These are phyloP conservation scores for Cordyceps pruinosa DNA, from an alignment of 2,329 filamentous ascomycete species.

Conservation along the genomic window DNA sequence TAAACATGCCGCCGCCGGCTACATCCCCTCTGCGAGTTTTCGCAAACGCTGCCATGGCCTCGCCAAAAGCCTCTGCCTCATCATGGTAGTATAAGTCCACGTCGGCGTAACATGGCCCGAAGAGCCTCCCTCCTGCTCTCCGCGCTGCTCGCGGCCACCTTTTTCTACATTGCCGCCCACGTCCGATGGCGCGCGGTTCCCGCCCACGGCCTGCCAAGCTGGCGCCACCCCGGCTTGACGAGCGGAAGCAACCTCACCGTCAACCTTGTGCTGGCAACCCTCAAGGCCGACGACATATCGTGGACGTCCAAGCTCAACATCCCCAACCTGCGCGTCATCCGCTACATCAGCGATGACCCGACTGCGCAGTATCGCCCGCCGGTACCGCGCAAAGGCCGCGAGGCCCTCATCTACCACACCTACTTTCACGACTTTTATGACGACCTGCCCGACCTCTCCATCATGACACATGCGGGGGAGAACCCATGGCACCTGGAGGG, in stretches of 20 bases:
- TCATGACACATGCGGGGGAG: slow-evolving; percentile 57
- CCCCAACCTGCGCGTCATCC: slow-evolving; percentile 28
- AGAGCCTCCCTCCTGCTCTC: background rate
- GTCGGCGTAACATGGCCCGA: background rate
- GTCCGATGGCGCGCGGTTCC: background rate
- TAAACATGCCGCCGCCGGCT: background rate
- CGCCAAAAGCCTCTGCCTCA: background rate
- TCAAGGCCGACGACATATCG: slow-evolving; percentile 22
- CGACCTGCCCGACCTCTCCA: slow-evolving; percentile 47
- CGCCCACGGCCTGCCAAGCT: background rate
- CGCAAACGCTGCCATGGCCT: background rate
- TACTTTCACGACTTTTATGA: slow-evolving; percentile 58
- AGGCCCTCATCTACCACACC: slow-evolving; percentile 55
- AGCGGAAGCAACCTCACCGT: slow-evolving; percentile 18
- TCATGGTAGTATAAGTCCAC: background rate
- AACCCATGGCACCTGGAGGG: slow-evolving; percentile 29
- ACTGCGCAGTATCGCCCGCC: slow-evolving; percentile 40
- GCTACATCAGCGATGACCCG: slow-evolving; percentile 45
- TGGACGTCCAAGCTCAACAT: slow-evolving; percentile 24
- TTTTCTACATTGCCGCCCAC: background rate
- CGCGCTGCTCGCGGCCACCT: background rate
- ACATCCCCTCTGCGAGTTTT: background rate
- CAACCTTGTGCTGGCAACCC: slow-evolving; percentile 25
- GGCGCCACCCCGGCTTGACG: background rate
- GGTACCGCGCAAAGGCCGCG: slow-evolving; percentile 51